Conservation (phyloP, 257 asterid species). For the Rhazya stricta region DNA sequence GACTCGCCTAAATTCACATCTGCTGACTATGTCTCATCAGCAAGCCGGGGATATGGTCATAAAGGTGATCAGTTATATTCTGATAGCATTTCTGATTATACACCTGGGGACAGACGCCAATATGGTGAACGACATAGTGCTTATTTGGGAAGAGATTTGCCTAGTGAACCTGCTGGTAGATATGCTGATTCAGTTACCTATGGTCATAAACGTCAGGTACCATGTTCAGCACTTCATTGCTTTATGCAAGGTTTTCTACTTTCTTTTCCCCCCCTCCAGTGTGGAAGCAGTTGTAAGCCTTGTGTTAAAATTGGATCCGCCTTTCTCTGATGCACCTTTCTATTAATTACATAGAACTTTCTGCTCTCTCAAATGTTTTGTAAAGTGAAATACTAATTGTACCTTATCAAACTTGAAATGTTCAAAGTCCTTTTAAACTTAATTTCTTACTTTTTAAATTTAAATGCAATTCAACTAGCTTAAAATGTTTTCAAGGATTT, state of each 20-base stretch:
- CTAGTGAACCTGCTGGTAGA: constrained; percentile 62
- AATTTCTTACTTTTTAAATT: neutral
- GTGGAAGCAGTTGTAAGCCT: neutral
- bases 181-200: constrained; percentile 58
- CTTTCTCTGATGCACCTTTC: neutral
- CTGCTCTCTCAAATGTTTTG: neutral
- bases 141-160: constrained; percentile 64
- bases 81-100: constrained; percentile 68
- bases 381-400: neutral
- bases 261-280: neutral
- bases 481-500: neutral
- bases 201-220: constrained; percentile 79
- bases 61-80: constrained; percentile 65
- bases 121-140: constrained; percentile 62
- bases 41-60: constrained; percentile 68
- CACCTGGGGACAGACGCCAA: constrained; percentile 64
- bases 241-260: neutral
- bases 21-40: constrained; percentile 57
- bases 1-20: constrained; percentile 66
- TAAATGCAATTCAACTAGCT: neutral
- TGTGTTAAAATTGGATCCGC: neutral
- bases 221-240: constrained; percentile 13
- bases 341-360: neutral
- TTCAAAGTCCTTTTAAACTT: neutral
- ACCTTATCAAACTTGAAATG: neutral